Conservation (phyloP, 2,329 filamentous ascomycete species). For the Purpureocillium lavendulum region DNA sequence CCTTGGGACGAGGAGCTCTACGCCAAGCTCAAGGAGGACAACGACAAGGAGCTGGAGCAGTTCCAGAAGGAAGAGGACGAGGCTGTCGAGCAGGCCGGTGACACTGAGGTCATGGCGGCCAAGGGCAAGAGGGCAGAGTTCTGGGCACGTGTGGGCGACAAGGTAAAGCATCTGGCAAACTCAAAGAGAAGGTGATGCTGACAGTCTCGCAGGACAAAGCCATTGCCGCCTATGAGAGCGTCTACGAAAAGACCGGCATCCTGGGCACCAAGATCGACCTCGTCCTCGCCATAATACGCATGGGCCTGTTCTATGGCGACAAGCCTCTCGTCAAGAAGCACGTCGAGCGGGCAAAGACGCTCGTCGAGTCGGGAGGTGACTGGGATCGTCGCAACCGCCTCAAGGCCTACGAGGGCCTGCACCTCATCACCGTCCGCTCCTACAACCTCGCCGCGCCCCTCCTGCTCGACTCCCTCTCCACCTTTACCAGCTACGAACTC, state of each 20-base stretch:
- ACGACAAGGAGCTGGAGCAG: slow-evolving; percentile 66
- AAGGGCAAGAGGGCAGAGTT: slow-evolving; percentile 94
- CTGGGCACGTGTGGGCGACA: slow-evolving; percentile 91
- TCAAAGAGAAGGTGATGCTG: slow-evolving; percentile 6
- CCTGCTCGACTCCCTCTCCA: slow-evolving; percentile 92
- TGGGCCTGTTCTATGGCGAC: slow-evolving; percentile 94
- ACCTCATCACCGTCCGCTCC: slow-evolving; percentile 85
- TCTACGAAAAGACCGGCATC: slow-evolving; percentile 96
- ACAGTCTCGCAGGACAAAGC: slow-evolving; percentile 68
- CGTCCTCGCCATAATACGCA: slow-evolving; percentile 89
- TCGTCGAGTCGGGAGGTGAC: slow-evolving; percentile 93
- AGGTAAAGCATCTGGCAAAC: slow-evolving; percentile 46
- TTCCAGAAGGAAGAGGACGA: slow-evolving; percentile 87
- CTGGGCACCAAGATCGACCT: slow-evolving; percentile 96
- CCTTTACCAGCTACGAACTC: slow-evolving; percentile 96
- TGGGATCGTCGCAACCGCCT: slow-evolving; percentile 97
- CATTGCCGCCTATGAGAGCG: slow-evolving; percentile 81
- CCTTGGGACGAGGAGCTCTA: slow-evolving; percentile 91
- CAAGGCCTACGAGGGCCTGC: slow-evolving; percentile 95
- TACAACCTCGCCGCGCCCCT: slow-evolving; percentile 85
- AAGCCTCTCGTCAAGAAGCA: slow-evolving; percentile 89
- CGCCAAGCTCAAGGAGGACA: slow-evolving; percentile 65
- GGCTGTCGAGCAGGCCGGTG: slow-evolving; percentile 89
- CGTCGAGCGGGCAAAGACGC: slow-evolving; percentile 76
- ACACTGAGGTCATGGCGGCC: slow-evolving; percentile 89